Evolutionary conservation across 148 eudicot genomes (phyloP).

Genomic region (Oxyria digyna): DNA sequence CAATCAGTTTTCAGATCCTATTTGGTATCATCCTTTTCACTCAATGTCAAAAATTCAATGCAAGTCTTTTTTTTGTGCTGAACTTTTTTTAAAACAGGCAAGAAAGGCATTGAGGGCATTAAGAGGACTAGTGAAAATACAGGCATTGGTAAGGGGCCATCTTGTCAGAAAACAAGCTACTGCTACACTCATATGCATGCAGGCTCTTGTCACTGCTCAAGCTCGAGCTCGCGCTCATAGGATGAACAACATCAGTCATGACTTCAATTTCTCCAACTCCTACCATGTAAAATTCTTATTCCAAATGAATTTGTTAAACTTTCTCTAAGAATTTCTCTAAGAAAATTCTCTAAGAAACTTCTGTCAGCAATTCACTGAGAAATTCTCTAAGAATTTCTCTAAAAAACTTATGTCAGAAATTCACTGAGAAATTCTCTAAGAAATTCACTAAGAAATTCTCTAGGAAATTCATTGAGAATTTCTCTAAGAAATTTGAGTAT

Average conservation of each 20-base stretch:
- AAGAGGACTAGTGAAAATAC: constrained; percentile 86
- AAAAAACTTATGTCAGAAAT: too few relatives aligned
- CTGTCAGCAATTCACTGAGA: too few relatives aligned
- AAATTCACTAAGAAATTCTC: too few relatives aligned
- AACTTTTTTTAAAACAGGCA: constrained; percentile 61
- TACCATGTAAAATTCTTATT: constrained; percentile 26
- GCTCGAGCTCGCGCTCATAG: constrained; percentile 80
- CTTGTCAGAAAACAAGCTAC: constrained; percentile 83
- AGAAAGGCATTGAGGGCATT: constrained; percentile 80
- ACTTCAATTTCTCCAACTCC: constrained; percentile 25
- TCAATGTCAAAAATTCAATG: too few relatives aligned
- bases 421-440: too few relatives aligned
- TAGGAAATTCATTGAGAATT: too few relatives aligned
- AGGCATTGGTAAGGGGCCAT: constrained; percentile 87
- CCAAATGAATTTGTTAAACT: too few relatives aligned
- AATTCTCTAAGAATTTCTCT: too few relatives aligned
- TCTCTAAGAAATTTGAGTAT: too few relatives aligned
- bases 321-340: too few relatives aligned
- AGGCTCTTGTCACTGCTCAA: constrained; percentile 69
- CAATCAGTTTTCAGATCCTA: constrained; percentile 65
- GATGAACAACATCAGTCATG: constrained; percentile 31
- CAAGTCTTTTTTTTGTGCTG: not conserved
- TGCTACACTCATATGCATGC: constrained; percentile 82
- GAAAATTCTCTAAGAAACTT: too few relatives aligned
- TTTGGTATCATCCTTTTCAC: constrained; percentile 29